Evolutionary conservation across 2,329 filamentous ascomycete species (phyloP), one percentile per base, ranked within the genome.

Genomic region (Drechslera avenae): DNA sequence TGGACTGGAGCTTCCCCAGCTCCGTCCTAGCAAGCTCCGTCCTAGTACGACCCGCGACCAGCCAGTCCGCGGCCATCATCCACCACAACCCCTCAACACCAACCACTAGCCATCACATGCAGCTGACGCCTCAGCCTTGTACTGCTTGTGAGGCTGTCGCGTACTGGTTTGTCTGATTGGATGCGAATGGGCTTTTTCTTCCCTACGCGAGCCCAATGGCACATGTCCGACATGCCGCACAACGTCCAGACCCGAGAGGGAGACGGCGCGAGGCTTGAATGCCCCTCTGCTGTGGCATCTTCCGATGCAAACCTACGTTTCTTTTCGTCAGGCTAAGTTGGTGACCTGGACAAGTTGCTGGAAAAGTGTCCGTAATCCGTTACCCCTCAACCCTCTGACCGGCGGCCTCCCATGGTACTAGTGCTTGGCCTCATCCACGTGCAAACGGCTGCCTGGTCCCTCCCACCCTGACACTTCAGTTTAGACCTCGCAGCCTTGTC

Each of bases 111-210:
- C 35, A 34, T 46, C 21, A 16, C n/a, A 53, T 28, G 42, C 34
- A 39, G 39, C 57, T 57, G 49, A 56, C 53, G 43, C 39, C 43
- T 58, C 52, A 61, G 55, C 52, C 57, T 47, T 52, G 42, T 36
- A 45, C n/a, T n/a, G n/a, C n/a, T n/a, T 47, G 40, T 41, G 47
- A 40, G 41, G 26, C 47, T 50, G 56, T 59, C 54, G 50, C 51
- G 57, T 51, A 30, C n/a, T 16, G 19, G 17, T 14, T 9, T 43
- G 16, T 32, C 21, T 51, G 51, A 47, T 54, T 51, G 52, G 43
- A 36, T 36, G 41, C 14, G 13, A 18, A 26, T 14, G 12, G 16
- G 36, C 21, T 43, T 3, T 41, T 17, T 14, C 6, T 41, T 17
- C 12, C 6, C 14, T 30, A 36, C n/a, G 12, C 40, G 32, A 42